Evolutionary conservation across 768 basidiomycete genomes (phyloP).

Genomic region (Paxillus involutus): DNA sequence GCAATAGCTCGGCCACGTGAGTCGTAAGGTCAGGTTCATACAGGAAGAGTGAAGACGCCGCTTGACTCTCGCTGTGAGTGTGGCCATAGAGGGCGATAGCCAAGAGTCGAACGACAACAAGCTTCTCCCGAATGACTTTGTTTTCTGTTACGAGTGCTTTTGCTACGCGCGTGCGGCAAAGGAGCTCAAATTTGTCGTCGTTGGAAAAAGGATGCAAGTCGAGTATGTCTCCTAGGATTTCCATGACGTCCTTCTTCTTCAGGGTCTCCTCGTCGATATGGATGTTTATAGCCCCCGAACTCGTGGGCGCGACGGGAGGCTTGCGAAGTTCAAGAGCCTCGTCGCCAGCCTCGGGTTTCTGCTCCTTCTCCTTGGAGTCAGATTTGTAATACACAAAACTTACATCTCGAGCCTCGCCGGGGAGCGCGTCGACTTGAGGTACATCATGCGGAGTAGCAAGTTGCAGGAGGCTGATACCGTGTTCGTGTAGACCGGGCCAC

Average conservation of each 20-base stretch:
- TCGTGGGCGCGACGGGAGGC: conserved; percentile 31
- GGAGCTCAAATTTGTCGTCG: conserved; percentile 82
- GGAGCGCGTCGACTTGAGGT: conserved; percentile 59
- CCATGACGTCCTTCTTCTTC: conserved; percentile 64
- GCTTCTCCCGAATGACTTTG: conserved; percentile 69
- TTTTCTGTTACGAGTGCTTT: conserved; percentile 59
- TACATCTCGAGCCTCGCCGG: conserved; percentile 74
- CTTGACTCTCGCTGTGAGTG: conserved; percentile 77
- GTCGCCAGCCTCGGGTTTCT: conserved; percentile 41
- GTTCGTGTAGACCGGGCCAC: conserved; percentile 82
- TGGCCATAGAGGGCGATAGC: conserved; percentile 92
- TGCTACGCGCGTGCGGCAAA: conserved; percentile 85
- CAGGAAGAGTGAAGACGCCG: conserved; percentile 80
- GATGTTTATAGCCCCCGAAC: conserved; percentile 55
- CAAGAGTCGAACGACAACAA: conserved; percentile 78
- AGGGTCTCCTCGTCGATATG: conserved; percentile 63
- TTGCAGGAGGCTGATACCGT: conserved; percentile 74
- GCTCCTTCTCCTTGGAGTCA: conserved; percentile 48
- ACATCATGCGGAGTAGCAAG: conserved; percentile 58
- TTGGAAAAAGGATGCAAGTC: conserved; percentile 70
- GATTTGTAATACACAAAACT: conserved; percentile 80
- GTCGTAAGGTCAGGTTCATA: conserved; percentile 92
- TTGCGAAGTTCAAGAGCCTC: conserved; percentile 53
- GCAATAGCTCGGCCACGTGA: conserved; percentile 87
- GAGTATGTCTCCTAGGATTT: conserved; percentile 72